phyloP scores from a whole-genome alignment of 2,329 filamentous ascomycete species.

The Fusarium mundagurra region DNA sequence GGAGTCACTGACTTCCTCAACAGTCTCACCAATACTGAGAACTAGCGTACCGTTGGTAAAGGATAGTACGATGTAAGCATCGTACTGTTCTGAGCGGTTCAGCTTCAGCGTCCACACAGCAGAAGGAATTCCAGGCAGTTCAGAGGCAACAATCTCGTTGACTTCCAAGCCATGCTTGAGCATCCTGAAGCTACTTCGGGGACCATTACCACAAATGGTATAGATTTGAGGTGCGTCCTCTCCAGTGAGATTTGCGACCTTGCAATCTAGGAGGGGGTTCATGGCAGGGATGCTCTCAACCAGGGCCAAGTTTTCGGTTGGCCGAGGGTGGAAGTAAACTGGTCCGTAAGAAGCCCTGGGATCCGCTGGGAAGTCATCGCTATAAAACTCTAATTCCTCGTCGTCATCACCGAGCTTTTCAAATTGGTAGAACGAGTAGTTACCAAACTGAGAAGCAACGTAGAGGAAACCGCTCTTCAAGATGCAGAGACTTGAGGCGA shows the following conservation, averaged over 20 bases:
- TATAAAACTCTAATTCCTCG: conserved; percentile 85
- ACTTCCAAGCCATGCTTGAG: conserved; percentile 94
- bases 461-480: conserved; percentile 96
- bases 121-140: conserved; percentile 86
- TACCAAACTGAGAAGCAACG: conserved; percentile 89
- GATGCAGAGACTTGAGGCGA: conserved; percentile 88
- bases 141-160: conserved; percentile 94
- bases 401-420: conserved; percentile 97
- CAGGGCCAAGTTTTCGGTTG: conserved; percentile 82
- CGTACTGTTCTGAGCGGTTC: conserved; percentile 81
- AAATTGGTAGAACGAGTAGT: conserved; percentile 96
- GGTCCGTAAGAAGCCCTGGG: conserved; percentile 76
- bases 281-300: conserved; percentile 88
- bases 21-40: conserved; percentile 94
- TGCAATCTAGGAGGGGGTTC: conserved; percentile 91
- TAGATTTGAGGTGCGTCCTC: conserved; percentile 98
- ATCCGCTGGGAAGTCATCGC: conserved; percentile 83
- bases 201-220: conserved; percentile 87
- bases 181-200: conserved; percentile 88
- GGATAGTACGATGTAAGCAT: conserved; percentile 95
- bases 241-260: conserved; percentile 87
- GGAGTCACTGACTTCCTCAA: conserved; percentile 94
- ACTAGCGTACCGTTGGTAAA: conserved; percentile 91
- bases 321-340: conserved; percentile 85
- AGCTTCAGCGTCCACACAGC: conserved; percentile 97